Conservation (phyloP, 2,329 filamentous ascomycete species). For the Colletotrichum simmondsii region DNA sequence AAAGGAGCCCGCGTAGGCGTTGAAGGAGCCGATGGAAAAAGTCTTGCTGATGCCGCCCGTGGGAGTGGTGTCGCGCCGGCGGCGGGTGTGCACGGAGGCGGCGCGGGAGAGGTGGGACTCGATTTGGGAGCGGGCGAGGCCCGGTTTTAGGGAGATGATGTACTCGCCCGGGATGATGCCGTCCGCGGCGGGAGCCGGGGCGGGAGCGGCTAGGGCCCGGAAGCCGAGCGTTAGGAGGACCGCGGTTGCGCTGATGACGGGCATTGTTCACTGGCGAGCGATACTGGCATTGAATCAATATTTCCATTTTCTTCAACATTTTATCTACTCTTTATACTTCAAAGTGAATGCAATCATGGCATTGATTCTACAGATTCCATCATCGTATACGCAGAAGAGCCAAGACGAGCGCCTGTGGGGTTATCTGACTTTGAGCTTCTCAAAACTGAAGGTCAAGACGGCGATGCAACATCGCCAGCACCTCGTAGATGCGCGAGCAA, state of each 20-base stretch:
- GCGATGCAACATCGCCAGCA: not conserved
- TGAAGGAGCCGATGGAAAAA: slow-evolving; percentile 45
- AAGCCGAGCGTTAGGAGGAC: not conserved
- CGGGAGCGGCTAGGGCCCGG: not conserved
- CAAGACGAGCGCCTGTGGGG: slow-evolving; percentile 11
- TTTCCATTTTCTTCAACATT: not conserved
- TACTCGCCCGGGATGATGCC: slow-evolving; percentile 39
- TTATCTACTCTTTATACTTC: not conserved
- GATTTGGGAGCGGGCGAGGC: slow-evolving; percentile 38
- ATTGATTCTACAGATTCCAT: not conserved
- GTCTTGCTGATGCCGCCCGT: slow-evolving; percentile 24
- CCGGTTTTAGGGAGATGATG: slow-evolving; percentile 58
- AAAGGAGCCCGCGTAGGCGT: slow-evolving; percentile 57
- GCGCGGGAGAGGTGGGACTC: slow-evolving; percentile 45
- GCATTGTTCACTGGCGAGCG: not conserved
- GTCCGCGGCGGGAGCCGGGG: slow-evolving; percentile 1
- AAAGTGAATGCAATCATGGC: too few relatives aligned
- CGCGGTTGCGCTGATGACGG: not conserved
- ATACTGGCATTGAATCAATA: not conserved
- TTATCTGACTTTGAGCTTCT: not conserved
- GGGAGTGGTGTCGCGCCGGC: slow-evolving; percentile 40
- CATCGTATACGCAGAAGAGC: not conserved
- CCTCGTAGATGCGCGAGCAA: not conserved
- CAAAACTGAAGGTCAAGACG: slow-evolving; percentile 9
- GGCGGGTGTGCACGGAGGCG: slow-evolving; percentile 44